Conservation (phyloP, 1,284 basidiomycete species). For the Trichosporon coremiiforme region DNA sequence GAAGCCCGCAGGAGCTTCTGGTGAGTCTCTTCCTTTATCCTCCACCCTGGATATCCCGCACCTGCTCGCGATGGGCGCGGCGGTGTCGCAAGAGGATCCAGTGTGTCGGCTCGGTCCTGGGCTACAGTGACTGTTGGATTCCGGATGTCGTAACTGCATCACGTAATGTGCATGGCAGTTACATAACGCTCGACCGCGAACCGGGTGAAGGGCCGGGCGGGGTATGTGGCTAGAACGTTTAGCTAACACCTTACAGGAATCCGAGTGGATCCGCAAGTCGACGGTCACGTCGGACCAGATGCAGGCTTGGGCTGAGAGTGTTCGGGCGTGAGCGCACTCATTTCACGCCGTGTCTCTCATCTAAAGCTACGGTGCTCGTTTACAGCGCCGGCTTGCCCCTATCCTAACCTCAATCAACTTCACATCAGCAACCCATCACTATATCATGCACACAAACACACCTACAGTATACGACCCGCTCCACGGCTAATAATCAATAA, state of each 20-base stretch:
- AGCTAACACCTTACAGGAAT: slow-evolving; percentile 36
- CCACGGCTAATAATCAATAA: slow-evolving; percentile 12
- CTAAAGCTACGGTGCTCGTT: neutral
- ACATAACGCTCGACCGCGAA: slow-evolving; percentile 16
- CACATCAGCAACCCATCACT: slow-evolving; percentile 1
- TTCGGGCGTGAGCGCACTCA: slow-evolving; percentile 16
- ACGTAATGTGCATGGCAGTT: slow-evolving; percentile 13
- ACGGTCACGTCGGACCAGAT: slow-evolving; percentile 44
- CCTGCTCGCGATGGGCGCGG: neutral
- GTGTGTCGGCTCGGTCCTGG: neutral
- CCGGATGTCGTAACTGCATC: slow-evolving; percentile 1
- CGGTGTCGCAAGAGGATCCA: neutral
- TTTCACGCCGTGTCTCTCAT: neutral
- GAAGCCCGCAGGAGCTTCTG: slow-evolving; percentile 78
- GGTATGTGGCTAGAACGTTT: neutral
- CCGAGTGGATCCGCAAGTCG: slow-evolving; percentile 46
- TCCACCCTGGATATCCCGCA: no score
- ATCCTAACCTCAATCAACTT: neutral
- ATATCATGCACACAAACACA: neutral
- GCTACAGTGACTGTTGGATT: neutral
- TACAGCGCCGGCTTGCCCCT: neutral
- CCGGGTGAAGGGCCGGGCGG: neutral
- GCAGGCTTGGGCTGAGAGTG: slow-evolving; percentile 40
- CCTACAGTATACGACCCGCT: slow-evolving; percentile 4
- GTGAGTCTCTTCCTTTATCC: slow-evolving; percentile 49